These are phyloP conservation scores for Trichosanthes cucumerina DNA, from an alignment of 306 rosid species.

Conservation along the genomic window DNA sequence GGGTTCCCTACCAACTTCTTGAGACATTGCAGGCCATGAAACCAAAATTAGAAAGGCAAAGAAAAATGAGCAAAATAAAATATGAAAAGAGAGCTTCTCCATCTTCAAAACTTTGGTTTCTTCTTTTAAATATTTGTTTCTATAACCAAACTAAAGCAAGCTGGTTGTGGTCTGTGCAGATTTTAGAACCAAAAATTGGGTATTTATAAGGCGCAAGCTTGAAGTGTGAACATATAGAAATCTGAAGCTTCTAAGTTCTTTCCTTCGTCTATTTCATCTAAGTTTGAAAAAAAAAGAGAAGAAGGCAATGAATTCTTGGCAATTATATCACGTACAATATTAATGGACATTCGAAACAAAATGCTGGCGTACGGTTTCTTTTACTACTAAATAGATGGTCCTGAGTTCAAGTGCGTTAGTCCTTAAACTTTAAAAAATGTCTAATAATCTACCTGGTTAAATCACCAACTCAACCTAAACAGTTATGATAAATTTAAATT, in stretches of 20 bases:
- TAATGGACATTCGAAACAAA: background rate
- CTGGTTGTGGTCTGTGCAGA: background rate
- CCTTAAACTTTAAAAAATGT: too few species aligned
- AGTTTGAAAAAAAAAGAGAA: too few species aligned
- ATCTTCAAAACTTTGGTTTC: background rate
- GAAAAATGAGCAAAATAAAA: background rate
- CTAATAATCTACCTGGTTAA: too few species aligned
- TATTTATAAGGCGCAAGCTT: too few species aligned
- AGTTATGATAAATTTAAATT: too few species aligned
- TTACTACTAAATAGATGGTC: too few species aligned
- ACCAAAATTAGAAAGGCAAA: background rate
- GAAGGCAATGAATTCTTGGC: too few species aligned
- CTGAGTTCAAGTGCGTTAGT: too few species aligned
- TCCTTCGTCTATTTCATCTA: background rate
- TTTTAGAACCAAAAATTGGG: background rate
- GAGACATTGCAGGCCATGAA: background rate
- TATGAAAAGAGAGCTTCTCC: background rate
- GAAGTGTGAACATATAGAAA: background rate
- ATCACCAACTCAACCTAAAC: too few species aligned
- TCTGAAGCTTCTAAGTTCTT: background rate
- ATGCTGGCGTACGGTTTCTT: background rate
- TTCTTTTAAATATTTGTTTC: background rate
- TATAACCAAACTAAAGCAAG: background rate
- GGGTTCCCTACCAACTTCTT: conserved; percentile 3
- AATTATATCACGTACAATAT: background rate